phyloP scores from a whole-genome alignment of 768 basidiomycete species.

The Phylloporus rhodoxanthus region DNA sequence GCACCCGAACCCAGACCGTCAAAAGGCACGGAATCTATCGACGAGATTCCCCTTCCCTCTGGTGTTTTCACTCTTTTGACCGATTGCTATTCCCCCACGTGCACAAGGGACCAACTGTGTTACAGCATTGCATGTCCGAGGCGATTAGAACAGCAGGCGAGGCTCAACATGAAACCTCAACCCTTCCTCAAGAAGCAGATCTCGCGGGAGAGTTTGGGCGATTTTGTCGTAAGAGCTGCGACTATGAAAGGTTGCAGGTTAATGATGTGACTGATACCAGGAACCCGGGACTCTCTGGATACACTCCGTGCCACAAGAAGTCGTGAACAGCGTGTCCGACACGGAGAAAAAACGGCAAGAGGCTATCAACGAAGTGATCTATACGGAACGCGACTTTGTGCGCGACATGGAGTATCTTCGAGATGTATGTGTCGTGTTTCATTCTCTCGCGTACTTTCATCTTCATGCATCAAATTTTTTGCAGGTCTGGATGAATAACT shows the following conservation, averaged over 20 bases:
- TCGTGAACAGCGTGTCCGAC: slow-evolving; percentile 88
- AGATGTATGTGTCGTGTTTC: slow-evolving; percentile 55
- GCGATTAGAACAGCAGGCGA: slow-evolving; percentile 87
- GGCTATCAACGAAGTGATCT: slow-evolving; percentile 93
- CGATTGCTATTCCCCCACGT: slow-evolving; percentile 97
- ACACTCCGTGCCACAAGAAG: slow-evolving; percentile 91
- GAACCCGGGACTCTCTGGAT: slow-evolving; percentile 90
- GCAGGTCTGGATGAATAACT: slow-evolving; percentile 85
- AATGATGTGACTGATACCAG: slow-evolving; percentile 31
- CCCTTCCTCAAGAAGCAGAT: slow-evolving; percentile 83
- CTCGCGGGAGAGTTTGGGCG: slow-evolving; percentile 74
- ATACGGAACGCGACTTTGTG: slow-evolving; percentile 96
- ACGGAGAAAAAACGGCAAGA: slow-evolving; percentile 94
- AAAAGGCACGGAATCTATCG: slow-evolving; percentile 41
- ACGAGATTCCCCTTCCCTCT: slow-evolving; percentile 72
- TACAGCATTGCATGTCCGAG: slow-evolving; percentile 97
- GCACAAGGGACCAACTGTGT: slow-evolving; percentile 88
- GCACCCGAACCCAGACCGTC: slow-evolving; percentile 21
- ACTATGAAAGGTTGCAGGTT: neutral
- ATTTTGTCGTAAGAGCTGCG: slow-evolving; percentile 52
- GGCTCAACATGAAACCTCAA: slow-evolving; percentile 90
- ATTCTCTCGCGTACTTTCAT: neutral
- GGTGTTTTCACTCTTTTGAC: slow-evolving; percentile 96
- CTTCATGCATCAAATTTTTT: slow-evolving; percentile 3
- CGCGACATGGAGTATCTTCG: slow-evolving; percentile 96